Evolutionary conservation across 2,329 filamentous ascomycete species (phyloP), one percentile per base, ranked within the genome.

Genomic region (Phyllosticta citrichinensis): DNA sequence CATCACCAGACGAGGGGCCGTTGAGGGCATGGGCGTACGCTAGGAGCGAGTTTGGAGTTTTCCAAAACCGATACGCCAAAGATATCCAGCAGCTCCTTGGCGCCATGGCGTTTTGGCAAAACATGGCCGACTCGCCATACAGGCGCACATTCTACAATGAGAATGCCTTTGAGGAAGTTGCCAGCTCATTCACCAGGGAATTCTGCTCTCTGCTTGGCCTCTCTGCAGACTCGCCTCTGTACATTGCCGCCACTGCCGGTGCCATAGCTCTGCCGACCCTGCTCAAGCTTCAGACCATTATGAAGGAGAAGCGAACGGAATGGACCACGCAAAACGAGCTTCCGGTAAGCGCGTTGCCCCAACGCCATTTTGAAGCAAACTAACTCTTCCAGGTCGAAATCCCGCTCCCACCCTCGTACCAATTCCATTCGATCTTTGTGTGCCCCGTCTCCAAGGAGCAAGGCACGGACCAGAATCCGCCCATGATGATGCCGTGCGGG

Each of bases 391-490:
- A 82, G 80, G 82, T 87, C 52, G 85, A 87, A 73, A 86, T 86
- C 17, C 82, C 85, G 0, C 75, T 87, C 3, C 85, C 85, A 2
- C 81, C 81, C 2, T 79, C 80, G 5, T 87, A 86, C 69, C 79
- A 83, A 58, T 99, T 96, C 78, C 94, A 99, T 74, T 89, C 89
- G 61, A 97, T 99, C 70, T 99, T 99, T 71, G 94, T 99, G 52
- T 99, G 94, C 70, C 94, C 94, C 0, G 94, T 99, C 5, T 92
- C 88, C 68, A 97, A 97, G 73, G 94, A 97, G 71, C 94, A 99
- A 74, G 91, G 89, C 0, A 99, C 93, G 0, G 91, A 96, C 69
- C 77, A 81, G 24, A 99, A 99, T 72, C 94, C 94, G 11, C 91
- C 94, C 1, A 95, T 97, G 88, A 94, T 97, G 83, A 86, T 99